Conservation (phyloP, 1,284 basidiomycete genomes). For the Cryptococcus sp. region DNA sequence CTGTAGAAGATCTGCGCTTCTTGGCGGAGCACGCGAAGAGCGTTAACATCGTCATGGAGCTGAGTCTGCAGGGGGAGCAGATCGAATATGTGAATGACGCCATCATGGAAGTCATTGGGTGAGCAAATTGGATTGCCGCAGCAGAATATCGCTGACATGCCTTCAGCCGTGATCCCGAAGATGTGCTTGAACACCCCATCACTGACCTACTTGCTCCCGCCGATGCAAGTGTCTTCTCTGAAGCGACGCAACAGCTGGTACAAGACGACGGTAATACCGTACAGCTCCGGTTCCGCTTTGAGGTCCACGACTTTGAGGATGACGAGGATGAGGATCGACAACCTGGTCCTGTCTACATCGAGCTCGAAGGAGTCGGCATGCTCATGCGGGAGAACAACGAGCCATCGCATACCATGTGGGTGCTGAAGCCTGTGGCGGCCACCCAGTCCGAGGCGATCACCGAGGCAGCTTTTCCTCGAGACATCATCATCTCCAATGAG, state of each 20-base stretch:
- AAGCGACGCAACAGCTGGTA: constrained; percentile 81
- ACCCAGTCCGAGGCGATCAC: constrained; percentile 42
- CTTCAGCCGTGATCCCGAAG: constrained; percentile 69
- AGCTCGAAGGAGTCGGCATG: constrained; percentile 98
- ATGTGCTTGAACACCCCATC: constrained; percentile 76
- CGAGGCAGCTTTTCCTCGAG: constrained; percentile 65
- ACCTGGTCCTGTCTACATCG: constrained; percentile 66
- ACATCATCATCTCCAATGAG: constrained; percentile 73
- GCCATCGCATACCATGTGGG: constrained; percentile 99
- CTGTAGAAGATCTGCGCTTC: constrained; percentile 77
- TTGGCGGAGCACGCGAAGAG: constrained; percentile 91
- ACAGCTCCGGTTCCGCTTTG: constrained; percentile 85
- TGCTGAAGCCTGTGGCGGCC: constrained; percentile 78
- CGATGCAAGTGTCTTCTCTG: constrained; percentile 84
- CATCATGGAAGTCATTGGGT: constrained; percentile 89
- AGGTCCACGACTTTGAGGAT: constrained; percentile 51
- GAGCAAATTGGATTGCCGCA: constrained; percentile 48
- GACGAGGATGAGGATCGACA: constrained; percentile 46
- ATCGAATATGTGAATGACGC: constrained; percentile 93
- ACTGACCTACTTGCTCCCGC: constrained; percentile 77
- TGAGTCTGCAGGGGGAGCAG: constrained; percentile 84
- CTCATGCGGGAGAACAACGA: constrained; percentile 89
- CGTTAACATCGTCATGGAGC: constrained; percentile 93
- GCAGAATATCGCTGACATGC: not conserved
- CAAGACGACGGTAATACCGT: constrained; percentile 93